These are phyloP conservation scores for Ascosphaera aggregata DNA, from an alignment of 2,329 filamentous ascomycete genomes.

Conservation along the genomic window DNA sequence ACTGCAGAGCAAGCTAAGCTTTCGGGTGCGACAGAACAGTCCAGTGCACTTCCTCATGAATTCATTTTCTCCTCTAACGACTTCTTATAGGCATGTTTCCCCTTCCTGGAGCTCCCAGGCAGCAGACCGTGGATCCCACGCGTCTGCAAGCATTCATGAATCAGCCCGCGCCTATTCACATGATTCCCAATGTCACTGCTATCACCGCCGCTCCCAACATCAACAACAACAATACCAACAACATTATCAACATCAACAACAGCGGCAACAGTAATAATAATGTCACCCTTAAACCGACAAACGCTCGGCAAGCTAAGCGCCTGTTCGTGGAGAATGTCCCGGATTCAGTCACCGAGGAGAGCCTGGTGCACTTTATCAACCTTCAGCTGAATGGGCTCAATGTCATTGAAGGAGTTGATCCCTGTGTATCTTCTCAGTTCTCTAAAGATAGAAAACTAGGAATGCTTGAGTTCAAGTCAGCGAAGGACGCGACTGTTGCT, in stretches of 20 bases:
- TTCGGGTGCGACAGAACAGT: constrained; percentile 30
- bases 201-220: constrained; percentile 9
- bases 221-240: neutral
- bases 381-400: constrained; percentile 93
- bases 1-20: constrained; percentile 97
- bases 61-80: neutral
- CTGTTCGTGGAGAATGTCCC: constrained; percentile 74
- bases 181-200: too few relatives aligned
- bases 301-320: constrained; percentile 83
- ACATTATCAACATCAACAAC: neutral
- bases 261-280: constrained; percentile 23
- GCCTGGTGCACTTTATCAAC: constrained; percentile 71
- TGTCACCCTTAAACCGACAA: constrained; percentile 71
- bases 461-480: constrained; percentile 70
- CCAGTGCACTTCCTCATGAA: constrained; percentile 1
- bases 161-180: constrained; percentile 56
- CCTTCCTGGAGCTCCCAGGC: constrained; percentile 77
- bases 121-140: constrained; percentile 84
- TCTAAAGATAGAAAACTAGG: constrained; percentile 61
- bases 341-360: constrained; percentile 46
- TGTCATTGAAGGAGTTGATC: constrained; percentile 60
- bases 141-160: constrained; percentile 92
- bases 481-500: constrained; percentile 74
- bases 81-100: constrained; percentile 61
- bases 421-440: constrained; percentile 64